Percentiles rank a stretch among this genome's conserved stretches.
phyloP scores from a whole-genome alignment of 345 rosid species.

The Rhizophora mangle region DNA sequence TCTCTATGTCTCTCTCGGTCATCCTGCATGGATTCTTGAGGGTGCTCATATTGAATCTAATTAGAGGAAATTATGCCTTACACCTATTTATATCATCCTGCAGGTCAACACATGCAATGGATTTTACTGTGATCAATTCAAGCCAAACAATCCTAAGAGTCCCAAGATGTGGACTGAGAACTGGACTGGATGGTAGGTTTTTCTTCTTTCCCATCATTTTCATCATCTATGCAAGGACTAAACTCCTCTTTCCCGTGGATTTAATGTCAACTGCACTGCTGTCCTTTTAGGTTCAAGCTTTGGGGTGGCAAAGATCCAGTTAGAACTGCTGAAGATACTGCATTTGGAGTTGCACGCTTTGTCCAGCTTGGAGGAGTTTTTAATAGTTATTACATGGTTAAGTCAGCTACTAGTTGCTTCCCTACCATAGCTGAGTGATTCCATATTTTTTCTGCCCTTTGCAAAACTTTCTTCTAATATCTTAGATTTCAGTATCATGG shows the following conservation, averaged over 20 bases:
- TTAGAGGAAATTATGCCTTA: not conserved
- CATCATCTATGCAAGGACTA: not conserved
- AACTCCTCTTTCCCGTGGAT: not conserved
- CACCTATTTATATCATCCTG: not conserved
- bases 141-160: constrained; percentile 9
- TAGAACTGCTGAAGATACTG: constrained; percentile 22
- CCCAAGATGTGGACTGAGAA: constrained; percentile 70
- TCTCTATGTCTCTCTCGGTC: not conserved
- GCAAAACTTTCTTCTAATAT: not conserved
- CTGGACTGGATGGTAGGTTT: constrained; percentile 63
- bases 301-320: constrained; percentile 17
- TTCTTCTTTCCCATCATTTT: not conserved
- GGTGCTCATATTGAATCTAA: no score
- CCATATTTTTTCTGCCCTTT: no score
- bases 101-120: constrained; percentile 26
- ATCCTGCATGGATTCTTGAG: no score
- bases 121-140: constrained; percentile 40
- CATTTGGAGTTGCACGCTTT: constrained; percentile 19
- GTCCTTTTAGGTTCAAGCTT: constrained; percentile 10
- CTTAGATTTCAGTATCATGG: constrained; percentile 16
- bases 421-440: no score
- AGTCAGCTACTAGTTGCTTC: no score
- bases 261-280: not conserved
- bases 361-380: constrained; percentile 15
- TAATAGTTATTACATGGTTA: constrained; percentile 21